These are phyloP conservation scores for Lachancea kluyveri DNA, from an alignment of 805 yeast species.

Conservation along the genomic window DNA sequence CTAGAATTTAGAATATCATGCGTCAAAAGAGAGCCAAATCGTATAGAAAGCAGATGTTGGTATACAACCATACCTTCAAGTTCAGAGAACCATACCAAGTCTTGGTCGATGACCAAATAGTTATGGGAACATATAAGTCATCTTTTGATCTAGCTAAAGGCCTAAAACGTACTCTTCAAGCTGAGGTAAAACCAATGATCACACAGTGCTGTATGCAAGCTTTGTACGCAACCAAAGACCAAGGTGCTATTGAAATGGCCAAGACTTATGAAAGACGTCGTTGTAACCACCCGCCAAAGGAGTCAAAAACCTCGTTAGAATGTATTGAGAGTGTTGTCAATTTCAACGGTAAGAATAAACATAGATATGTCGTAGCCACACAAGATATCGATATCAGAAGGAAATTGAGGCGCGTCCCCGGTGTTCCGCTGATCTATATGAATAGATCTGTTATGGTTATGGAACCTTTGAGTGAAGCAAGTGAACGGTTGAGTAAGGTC, in stretches of 20 bases:
- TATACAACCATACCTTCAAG: constrained; percentile 77
- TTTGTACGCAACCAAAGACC: constrained; percentile 64
- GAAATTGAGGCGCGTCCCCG: constrained; percentile 70
- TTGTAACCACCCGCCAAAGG: constrained; percentile 73
- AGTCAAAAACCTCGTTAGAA: constrained; percentile 58
- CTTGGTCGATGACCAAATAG: constrained; percentile 73
- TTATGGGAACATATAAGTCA: constrained; percentile 57
- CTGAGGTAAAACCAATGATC: constrained; percentile 81
- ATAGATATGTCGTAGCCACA: constrained; percentile 83
- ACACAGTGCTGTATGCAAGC: constrained; percentile 94
- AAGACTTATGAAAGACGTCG: constrained; percentile 85
- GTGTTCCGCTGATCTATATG: constrained; percentile 83
- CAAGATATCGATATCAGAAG: constrained; percentile 70
- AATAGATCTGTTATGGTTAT: constrained; percentile 89
- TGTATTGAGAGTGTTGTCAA: constrained; percentile 69
- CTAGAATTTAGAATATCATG: constrained; percentile 39
- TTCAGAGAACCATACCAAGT: constrained; percentile 94
- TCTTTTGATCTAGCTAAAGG: constrained; percentile 81
- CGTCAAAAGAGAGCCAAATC: constrained; percentile 95
- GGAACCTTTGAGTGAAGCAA: constrained; percentile 85
- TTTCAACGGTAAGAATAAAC: constrained; percentile 76
- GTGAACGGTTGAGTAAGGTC: constrained; percentile 41
- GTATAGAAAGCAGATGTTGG: constrained; percentile 87
- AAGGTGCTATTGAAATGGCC: constrained; percentile 73
- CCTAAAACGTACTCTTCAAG: constrained; percentile 73